Evolutionary conservation across 2,329 filamentous ascomycete species (phyloP).

Genomic region (Cladorrhinum sp.): DNA sequence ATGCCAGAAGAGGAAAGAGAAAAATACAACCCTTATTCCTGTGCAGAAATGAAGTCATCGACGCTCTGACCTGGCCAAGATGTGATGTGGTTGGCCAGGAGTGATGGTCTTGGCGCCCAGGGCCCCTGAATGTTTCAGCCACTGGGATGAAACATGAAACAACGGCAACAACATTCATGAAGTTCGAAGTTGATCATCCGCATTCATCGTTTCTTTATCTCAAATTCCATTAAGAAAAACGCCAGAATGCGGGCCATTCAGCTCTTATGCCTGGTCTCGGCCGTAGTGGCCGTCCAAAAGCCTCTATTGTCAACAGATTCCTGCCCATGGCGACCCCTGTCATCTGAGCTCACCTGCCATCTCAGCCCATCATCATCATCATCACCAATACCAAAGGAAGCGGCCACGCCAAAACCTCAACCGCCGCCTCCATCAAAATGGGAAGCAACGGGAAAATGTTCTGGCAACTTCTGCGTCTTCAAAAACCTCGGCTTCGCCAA

Average conservation of each 20-base stretch:
- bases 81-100: background rate
- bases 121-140: constrained; percentile 8
- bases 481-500: constrained; percentile 20
- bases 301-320: background rate
- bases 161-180: background rate
- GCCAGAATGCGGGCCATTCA: constrained; percentile 5
- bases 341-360: constrained; percentile 2
- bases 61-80: background rate
- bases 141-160: constrained; percentile 8
- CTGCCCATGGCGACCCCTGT: constrained; percentile 4
- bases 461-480: constrained; percentile 22
- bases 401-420: background rate
- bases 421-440: constrained; percentile 6
- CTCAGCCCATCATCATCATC: background rate
- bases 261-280: background rate
- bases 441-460: constrained; percentile 10
- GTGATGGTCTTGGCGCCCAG: constrained; percentile 13
- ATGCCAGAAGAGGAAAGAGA: no score
- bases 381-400: background rate
- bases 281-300: background rate
- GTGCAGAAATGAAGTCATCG: background rate
- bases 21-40: no score
- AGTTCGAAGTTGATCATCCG: background rate
- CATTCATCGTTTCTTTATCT: background rate
- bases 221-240: background rate